phyloP scores from a whole-genome alignment of 2,329 filamentous ascomycete species.

The Dactylellina drechsleri region DNA sequence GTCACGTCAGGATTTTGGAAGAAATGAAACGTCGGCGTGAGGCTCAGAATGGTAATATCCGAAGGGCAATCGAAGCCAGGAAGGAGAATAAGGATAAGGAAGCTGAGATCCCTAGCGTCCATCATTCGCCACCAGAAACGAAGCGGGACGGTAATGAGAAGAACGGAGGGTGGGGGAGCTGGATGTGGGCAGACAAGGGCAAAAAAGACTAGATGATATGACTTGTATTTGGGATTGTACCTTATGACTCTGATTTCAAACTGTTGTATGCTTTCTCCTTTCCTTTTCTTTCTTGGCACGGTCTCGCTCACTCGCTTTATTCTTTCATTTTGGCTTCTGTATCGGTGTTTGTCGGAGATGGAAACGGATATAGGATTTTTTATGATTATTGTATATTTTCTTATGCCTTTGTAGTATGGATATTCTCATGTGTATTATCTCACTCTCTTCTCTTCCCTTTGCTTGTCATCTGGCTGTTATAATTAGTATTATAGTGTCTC shows the following conservation, averaged over 20 bases:
- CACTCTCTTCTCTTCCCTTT: no score
- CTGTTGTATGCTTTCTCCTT: no score
- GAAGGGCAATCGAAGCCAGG: conserved; percentile 14
- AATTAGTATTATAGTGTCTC: no score
- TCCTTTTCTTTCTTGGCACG: no score
- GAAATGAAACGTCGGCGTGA: conserved; percentile 6
- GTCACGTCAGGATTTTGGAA: conserved; percentile 2
- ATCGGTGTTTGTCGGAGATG: neutral
- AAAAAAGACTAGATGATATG: conserved; percentile 33
- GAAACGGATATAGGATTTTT: no score
- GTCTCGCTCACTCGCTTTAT: neutral
- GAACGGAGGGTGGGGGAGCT: conserved; percentile 37
- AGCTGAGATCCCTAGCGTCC: neutral
- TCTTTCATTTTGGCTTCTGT: neutral
- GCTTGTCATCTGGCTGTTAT: no score
- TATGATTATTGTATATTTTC: no score
- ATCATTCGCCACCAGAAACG: neutral
- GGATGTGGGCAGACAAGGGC: conserved; percentile 38
- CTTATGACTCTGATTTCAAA: no score
- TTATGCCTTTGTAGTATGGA: no score
- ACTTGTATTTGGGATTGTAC: neutral
- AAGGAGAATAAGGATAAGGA: conserved; percentile 5
- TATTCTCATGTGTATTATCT: no score
- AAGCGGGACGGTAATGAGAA: conserved; percentile 20
- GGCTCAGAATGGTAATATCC: neutral